Conservation (phyloP, 805 yeast species). For the Metschnikowia noctiluminum region DNA sequence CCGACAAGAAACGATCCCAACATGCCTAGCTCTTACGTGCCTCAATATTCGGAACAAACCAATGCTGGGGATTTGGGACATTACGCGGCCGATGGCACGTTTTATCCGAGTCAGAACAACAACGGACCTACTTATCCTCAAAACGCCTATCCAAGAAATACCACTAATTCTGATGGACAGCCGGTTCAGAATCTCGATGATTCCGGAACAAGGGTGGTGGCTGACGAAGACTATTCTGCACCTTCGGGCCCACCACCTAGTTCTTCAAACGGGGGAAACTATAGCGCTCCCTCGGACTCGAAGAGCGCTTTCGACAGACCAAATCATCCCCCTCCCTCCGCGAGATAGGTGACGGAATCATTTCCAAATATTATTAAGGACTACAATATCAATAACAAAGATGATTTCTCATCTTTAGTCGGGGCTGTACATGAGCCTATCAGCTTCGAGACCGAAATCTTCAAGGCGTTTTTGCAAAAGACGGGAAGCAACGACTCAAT, state of each 20-base stretch:
- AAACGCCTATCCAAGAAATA: slow-evolving; percentile 13
- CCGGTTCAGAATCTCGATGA: slow-evolving; percentile 5
- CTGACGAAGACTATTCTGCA: slow-evolving; percentile 2
- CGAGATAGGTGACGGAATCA: no score
- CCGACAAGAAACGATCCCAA: slow-evolving; percentile 41
- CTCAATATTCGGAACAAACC: slow-evolving; percentile 65
- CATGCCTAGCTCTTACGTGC: slow-evolving; percentile 48
- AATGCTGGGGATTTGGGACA: slow-evolving; percentile 76
- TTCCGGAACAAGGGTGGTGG: not conserved
- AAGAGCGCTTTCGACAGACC: no score
- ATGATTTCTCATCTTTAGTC: no score
- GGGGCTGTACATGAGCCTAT: no score
- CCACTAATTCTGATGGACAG: slow-evolving; percentile 14
- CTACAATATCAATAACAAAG: no score
- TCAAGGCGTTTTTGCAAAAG: no score
- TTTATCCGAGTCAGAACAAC: slow-evolving; percentile 17
- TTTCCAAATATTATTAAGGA: no score
- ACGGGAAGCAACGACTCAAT: no score
- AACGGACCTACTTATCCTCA: slow-evolving; percentile 17
- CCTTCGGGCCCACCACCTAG: slow-evolving; percentile 7
- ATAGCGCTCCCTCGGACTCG: no score
- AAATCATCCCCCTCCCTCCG: no score
- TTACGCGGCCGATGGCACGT: slow-evolving; percentile 60
- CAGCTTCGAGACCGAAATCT: no score
- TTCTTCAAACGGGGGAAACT: not conserved